Base-by-base conservation (phyloP, 345 rosid genomes). In the Melaleuca alternifolia region DNA sequence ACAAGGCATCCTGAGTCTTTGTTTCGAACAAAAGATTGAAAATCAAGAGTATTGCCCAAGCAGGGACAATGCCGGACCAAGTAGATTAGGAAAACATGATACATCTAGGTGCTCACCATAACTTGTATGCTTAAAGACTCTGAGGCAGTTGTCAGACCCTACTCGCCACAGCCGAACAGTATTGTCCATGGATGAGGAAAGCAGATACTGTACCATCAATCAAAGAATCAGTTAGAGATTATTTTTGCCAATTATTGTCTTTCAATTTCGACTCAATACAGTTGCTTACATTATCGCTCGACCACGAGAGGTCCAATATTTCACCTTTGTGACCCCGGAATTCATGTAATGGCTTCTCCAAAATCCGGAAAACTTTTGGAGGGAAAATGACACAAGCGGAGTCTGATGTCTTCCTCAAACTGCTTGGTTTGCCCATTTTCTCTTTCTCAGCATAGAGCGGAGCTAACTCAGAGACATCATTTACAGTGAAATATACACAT, bases 311-410 rank as follows among this genome's bases (percentile, higher is more conserved):
- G 75, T 96, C 98, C 91, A 94, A 91, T 83, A 96, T 91, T 82
- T 95, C 94, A 18, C 93, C 94, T 50, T 30, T 84, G 83, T 96
- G 98, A 50, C 97, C 98, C 76, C 62, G 88, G 84, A 94, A 94
- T 86, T 94, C 98, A 5, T 94, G 96, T 85, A 93, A 51, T 3
- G 98, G 98, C 75, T 89, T 92, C 92, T 96, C 97, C 92, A 93
- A 75, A 61, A 96, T 88, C 85, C 96, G 94, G 82, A 94, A 94
- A 84, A 94, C 93, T 89, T 91, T 96, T 11, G 96, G 96, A n/a
- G 98, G 98, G 84, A 96, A 90, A 75, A 96, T 91, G 37, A 94
- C 94, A 89, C 98, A 96, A 76, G 98, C 96, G 1, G 98, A 96
- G 57, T 94, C 97, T 18, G 95, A 93, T 86, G 93, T 91, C 91